Conservation (phyloP, 179 eudicot species). For the Vitellaria paradoxa region DNA sequence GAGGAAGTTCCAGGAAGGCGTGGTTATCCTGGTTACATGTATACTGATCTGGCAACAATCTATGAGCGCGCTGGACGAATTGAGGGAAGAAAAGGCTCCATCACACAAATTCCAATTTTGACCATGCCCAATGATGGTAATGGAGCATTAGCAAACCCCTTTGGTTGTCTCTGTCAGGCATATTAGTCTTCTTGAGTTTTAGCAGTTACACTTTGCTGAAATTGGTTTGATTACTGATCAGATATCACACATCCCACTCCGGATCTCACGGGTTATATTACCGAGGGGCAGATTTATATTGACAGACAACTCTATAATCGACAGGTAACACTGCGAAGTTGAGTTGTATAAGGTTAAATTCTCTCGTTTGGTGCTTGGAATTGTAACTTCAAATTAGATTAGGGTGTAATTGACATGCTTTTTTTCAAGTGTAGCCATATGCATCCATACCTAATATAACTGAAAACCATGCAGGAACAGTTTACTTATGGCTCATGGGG, state of each 20-base stretch:
- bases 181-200: constrained; percentile 4
- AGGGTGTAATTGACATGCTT: neutral
- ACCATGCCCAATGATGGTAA: constrained; percentile 98
- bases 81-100: constrained; percentile 94
- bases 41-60: constrained; percentile 98
- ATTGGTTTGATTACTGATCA: constrained; percentile 27
- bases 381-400: neutral
- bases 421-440: no score
- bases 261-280: constrained; percentile 97
- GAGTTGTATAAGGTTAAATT: neutral
- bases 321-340: constrained; percentile 51
- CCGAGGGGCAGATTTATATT: constrained; percentile 97
- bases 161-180: neutral
- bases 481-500: no score
- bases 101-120: constrained; percentile 92
- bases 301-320: constrained; percentile 94
- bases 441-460: no score
- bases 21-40: constrained; percentile 99
- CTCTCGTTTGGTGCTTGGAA: neutral
- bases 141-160: neutral
- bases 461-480: neutral
- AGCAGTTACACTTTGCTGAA: constrained; percentile 5
- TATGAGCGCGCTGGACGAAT: constrained; percentile 99
- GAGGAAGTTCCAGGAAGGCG: constrained; percentile 99
- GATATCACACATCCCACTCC: constrained; percentile 99